Evolutionary conservation across 2,329 filamentous ascomycete species (phyloP), one percentile per base, ranked within the genome.

Genomic region (Myriangium duriaei): DNA sequence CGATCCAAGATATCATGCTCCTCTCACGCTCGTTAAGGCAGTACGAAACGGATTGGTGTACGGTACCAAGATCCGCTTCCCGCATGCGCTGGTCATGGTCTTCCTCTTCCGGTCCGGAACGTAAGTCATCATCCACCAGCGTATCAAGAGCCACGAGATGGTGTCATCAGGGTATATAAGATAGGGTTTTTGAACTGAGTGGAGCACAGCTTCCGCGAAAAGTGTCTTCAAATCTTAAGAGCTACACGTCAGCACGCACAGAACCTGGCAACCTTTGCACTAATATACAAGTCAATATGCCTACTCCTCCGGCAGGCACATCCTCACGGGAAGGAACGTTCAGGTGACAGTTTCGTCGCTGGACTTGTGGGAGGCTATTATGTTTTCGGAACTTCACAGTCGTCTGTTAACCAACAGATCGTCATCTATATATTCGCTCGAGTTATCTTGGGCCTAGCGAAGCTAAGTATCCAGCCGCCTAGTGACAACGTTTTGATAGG

Each of bases 71-170:
- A 85, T 98, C 61, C 86, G 91, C 47, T 96, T 98, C 65, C 91
- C 91, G 47, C 91, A 98, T 65, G 91, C 91, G 43, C 72, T 98
- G 49, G 91, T 98, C 36, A 98, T 96, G 88, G 85, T 95, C 49
- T 81, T 96, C 51, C 75, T 98, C 49, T 98, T 96, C 68, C 83
- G 91, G 49, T 84, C 81, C 7, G 91, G 88, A 64, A 74, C 7
- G 21, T 26, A 7, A 7, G 21, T 26, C 21, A 7, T n/a, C 21
- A n/a, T n/a, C n/a, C n/a, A n/a, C n/a, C n/a, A n/a, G n/a, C n/a
- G n/a, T n/a, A n/a, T n/a, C n/a, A n/a, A n/a, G n/a, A n/a, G n/a
- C n/a, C n/a, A n/a, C n/a, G n/a, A n/a, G n/a, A n/a, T n/a, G n/a
- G n/a, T n/a, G n/a, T n/a, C n/a, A n/a, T n/a, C n/a, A n/a, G n/a